Conservation (phyloP, 805 yeast genomes). For the Priceomyces carsonii region DNA sequence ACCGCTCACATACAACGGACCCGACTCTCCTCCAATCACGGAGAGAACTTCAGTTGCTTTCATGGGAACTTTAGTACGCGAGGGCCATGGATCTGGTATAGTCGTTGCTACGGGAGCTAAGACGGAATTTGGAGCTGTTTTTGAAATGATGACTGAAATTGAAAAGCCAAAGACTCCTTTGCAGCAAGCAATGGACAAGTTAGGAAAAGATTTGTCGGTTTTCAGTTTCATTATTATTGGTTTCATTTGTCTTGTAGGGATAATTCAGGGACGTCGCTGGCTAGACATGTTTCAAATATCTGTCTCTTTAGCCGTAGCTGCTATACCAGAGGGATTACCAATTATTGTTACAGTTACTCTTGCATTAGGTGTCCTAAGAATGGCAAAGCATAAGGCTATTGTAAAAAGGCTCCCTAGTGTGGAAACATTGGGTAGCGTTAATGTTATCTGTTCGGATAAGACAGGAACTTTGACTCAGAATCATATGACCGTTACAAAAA, state of each 20-base stretch:
- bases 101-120: constrained; percentile 87
- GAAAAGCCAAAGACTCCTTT: constrained; percentile 98
- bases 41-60: constrained; percentile 80
- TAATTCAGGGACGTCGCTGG: constrained; percentile 92
- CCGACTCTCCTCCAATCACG: constrained; percentile 53
- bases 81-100: constrained; percentile 92
- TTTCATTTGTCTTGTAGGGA: constrained; percentile 85
- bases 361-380: constrained; percentile 93
- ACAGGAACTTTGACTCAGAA: constrained; percentile 84
- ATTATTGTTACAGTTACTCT: constrained; percentile 96
- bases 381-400: constrained; percentile 94
- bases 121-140: constrained; percentile 93
- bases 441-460: constrained; percentile 89
- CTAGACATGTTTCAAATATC: constrained; percentile 97
- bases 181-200: constrained; percentile 91
- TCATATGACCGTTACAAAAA: constrained; percentile 83
- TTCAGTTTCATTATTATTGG: constrained; percentile 89
- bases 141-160: constrained; percentile 91
- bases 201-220: constrained; percentile 86
- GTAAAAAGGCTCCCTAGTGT: constrained; percentile 93
- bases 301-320: constrained; percentile 97
- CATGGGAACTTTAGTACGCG: constrained; percentile 97
- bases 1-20: constrained; percentile 30
- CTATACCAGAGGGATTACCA: constrained; percentile 98
- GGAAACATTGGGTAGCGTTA: constrained; percentile 92